Evolutionary conservation across 169 alveolate species (phyloP), one percentile per base, ranked within the genome.

Genomic region (Eimeria falciformis): DNA sequence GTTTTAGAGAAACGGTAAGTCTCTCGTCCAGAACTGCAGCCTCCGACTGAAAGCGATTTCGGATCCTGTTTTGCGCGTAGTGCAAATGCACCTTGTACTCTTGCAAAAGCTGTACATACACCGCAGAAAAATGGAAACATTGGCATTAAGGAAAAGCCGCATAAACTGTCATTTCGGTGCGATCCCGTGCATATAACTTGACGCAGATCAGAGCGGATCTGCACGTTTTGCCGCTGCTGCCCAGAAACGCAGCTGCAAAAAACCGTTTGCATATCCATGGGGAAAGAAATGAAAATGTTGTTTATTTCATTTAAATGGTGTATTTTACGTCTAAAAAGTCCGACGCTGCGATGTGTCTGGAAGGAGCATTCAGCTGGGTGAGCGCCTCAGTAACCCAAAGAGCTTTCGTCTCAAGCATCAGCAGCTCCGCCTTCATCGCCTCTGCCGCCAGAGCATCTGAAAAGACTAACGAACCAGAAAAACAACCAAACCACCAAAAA

Each of bases 311-410:
- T 7, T 11, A 11, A 14, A 50, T 14, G 62, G 62, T 50, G 62
- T 29, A 14, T n/a, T 29, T 5, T 75, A 75, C 85, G n/a, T 75
- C 66, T 21, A 40, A 3, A 50, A 75, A 46, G 43, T 75, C 85
- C 65, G 40, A n/a, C 3, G 27, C 58, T 4, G 29, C 25, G 9
- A 75, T 75, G 66, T 75, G 85, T 21, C 46, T 14, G 21, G 65
- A 43, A 11, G 85, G 85, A 45, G 85, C 29, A 4, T 45, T 65
- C 85, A 75, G 23, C 66, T 75, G 85, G 18, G 85, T 75, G 85
- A 75, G 40, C 7, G 85, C 66, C 45, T 40, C 85, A 25, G 56
- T n/a, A 43, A 75, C 6, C 85, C 85, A 75, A 37, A 27, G 65
- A 21, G 85, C 85, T 43, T 21, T 75, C 1, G 27, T 27, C 21